Conservation (phyloP, 2,329 filamentous ascomycete genomes). For the Phoma sp. region DNA sequence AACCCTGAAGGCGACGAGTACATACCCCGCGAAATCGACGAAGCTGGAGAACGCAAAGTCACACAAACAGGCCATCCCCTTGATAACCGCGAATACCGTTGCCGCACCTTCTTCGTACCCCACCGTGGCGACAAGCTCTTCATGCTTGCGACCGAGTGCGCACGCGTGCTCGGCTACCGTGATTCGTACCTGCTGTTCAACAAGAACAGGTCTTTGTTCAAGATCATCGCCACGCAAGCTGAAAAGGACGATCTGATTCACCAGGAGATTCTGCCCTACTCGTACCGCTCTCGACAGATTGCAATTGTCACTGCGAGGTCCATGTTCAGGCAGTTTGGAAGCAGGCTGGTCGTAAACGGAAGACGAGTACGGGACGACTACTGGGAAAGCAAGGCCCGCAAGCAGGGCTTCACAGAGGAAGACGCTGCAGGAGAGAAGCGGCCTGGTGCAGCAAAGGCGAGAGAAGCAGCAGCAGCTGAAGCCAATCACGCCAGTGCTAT, state of each 20-base stretch:
- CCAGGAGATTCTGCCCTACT: constrained; percentile 95
- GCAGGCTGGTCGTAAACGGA: constrained; percentile 87
- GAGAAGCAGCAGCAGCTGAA: constrained; percentile 78
- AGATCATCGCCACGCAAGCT: constrained; percentile 94
- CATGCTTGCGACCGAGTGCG: constrained; percentile 98
- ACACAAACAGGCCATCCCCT: constrained; percentile 80
- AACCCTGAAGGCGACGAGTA: constrained; percentile 92
- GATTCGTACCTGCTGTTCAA: constrained; percentile 99
- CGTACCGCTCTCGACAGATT: constrained; percentile 97
- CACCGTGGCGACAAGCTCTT: constrained; percentile 92
- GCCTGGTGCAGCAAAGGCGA: constrained; percentile 86
- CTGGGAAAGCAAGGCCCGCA: constrained; percentile 96
- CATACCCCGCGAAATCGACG: constrained; percentile 89
- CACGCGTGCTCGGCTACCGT: constrained; percentile 88
- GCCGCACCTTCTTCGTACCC: constrained; percentile 90
- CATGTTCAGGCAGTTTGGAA: constrained; percentile 99
- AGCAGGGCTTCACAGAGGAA: constrained; percentile 97
- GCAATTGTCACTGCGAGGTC: constrained; percentile 96
- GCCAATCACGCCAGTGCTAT: constrained; percentile 61
- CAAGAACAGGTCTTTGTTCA: constrained; percentile 95
- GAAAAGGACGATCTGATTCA: constrained; percentile 97
- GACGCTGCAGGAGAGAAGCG: constrained; percentile 95
- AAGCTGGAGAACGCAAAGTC: constrained; percentile 94
- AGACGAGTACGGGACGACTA: constrained; percentile 95
- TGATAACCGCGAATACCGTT: constrained; percentile 86